Percentiles rank a stretch among this genome's conserved stretches.
Evolutionary conservation across 176 grass and related monocot genomes (phyloP).

Genomic region (Cocos nucifera): DNA sequence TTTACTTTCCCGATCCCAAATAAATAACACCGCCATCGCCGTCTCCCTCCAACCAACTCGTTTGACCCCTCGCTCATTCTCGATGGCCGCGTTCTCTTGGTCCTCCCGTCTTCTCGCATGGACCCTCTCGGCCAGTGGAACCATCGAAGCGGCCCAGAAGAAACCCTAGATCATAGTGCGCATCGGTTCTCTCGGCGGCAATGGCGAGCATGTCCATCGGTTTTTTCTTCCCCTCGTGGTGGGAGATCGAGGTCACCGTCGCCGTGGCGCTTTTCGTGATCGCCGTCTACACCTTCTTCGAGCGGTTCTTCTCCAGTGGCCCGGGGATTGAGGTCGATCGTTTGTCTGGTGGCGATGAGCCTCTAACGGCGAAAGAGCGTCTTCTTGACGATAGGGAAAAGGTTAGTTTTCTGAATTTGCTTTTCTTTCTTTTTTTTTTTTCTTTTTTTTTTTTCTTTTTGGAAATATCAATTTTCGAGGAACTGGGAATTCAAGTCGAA

Average conservation of each 20-base stretch:
- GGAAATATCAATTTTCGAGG: no score
- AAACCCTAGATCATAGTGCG: no score
- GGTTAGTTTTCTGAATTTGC: constrained; percentile 15
- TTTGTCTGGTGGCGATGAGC: neutral
- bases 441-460: no score
- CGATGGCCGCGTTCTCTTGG: neutral
- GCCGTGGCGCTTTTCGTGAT: neutral
- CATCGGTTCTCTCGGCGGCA: neutral
- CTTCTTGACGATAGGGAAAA: constrained; percentile 19
- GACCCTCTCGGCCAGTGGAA: constrained; percentile 2
- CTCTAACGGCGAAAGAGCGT: neutral
- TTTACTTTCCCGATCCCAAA: no score
- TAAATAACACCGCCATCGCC: neutral
- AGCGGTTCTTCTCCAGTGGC: neutral
- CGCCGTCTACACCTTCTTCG: neutral
- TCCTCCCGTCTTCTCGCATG: neutral
- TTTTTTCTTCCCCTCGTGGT: neutral
- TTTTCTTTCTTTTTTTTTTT: no score
- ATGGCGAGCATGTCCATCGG: neutral
- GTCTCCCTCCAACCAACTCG: neutral
- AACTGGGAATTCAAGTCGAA: no score
- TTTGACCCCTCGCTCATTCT: neutral
- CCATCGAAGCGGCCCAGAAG: constrained; percentile 21
- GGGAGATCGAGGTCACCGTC: neutral
- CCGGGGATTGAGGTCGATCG: neutral